Percentiles rank a stretch among this genome's conserved stretches.
Evolutionary conservation across 2,329 filamentous ascomycete species (phyloP).

Genomic region (Tolypocladium tundrense): DNA sequence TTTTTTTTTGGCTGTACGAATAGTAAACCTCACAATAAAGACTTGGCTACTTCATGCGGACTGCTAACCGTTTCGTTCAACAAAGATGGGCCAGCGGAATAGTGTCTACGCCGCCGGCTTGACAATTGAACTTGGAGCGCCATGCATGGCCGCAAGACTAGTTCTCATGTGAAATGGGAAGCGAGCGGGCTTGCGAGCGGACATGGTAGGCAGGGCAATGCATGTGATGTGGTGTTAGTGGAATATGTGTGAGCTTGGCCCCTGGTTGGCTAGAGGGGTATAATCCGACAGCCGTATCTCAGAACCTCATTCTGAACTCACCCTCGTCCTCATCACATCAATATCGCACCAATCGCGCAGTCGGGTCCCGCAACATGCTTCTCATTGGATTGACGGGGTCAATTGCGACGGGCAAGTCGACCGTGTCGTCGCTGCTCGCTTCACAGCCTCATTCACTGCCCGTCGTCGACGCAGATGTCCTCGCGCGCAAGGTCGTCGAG

Average conservation of each 20-base stretch:
- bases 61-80: too few relatives aligned
- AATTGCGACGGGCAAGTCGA: constrained; percentile 97
- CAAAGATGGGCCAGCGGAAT: too few relatives aligned
- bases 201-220: too few relatives aligned
- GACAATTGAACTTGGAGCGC: too few relatives aligned
- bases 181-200: too few relatives aligned
- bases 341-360: not conserved
- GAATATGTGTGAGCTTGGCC: not conserved
- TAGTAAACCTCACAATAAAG: too few relatives aligned
- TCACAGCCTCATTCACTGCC: constrained; percentile 75
- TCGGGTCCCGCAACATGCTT: constrained; percentile 36
- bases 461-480: constrained; percentile 85
- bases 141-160: not conserved
- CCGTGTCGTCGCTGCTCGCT: constrained; percentile 75
- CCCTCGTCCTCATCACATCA: not conserved
- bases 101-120: too few relatives aligned
- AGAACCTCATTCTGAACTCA: not conserved
- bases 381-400: constrained; percentile 94
- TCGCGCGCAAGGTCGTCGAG: constrained; percentile 89
- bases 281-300: not conserved
- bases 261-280: not conserved
- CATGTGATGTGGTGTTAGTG: not conserved
- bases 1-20: too few relatives aligned
- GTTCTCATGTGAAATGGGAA: not conserved
- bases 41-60: too few relatives aligned